Base-by-base conservation (phyloP, 2,329 filamentous ascomycete species). In the Cladobotryum mycophilum region DNA sequence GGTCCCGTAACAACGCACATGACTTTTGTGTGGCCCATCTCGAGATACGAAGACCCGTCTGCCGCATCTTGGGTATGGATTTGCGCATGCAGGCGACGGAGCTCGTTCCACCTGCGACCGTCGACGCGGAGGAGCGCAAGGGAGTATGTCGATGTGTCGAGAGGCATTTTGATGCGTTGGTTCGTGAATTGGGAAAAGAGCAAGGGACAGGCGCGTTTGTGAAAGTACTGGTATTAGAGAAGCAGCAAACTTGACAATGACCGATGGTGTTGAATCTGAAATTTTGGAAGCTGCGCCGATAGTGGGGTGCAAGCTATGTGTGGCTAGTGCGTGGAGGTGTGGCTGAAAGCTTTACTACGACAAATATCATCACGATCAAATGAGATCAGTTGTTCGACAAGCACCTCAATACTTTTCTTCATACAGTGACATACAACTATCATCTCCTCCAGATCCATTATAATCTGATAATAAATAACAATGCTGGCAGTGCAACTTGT, bases 21-120 rank as follows among this genome's bases (percentile, higher is more conserved):
- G 60, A 99, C 86, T 66, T 96, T 93, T 18, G 93, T 99, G 71
- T 97, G 95, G 61, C 93, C 93, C 85, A 95, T 95, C 67, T 96
- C 89, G 53, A 97, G 82, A 70, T 96, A 96, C 55, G 86, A 89
- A 41, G 88, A 95, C 35, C 93, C 93, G 61, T 97, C 93, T 49
- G 91, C 90, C 45, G 91, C 86, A 54, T 91, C 86, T 70, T 96
- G 93, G 1, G 90, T 96, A 55, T 86, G 88, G 64, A 99, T 90
- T 70, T 95, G 88, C 44, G 88, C 92, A 64, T 89, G 84, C 46
- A 96, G 80, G 7, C 89, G 84, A 25, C 93, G 89, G 37, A 99
- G 81, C 69, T 99, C 93, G 73, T 99, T 97, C 93, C 93, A 99
- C 61, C 93, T 84, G 54, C 93, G 85, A 54, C 88, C 87, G 64